Base-by-base conservation (phyloP, 177 flowering plant species). In the Vitis hybrid region DNA sequence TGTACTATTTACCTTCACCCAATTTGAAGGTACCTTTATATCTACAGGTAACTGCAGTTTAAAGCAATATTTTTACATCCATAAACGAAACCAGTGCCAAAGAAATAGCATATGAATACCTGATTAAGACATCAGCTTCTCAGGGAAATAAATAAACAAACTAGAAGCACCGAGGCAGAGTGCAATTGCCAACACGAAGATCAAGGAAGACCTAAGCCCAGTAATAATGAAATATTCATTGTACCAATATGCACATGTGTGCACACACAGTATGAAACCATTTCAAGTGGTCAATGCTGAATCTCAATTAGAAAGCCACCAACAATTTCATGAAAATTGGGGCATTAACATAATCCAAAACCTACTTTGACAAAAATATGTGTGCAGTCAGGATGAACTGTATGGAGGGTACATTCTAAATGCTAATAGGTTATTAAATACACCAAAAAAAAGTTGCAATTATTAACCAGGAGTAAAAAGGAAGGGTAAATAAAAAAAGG, bases 1-100 rank as follows among this genome's bases (percentile, higher is more conserved):
- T 9, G 98, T 94, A 73, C 98, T 92, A 64, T 87, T 94, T 67
- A 94, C 82, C 84, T 90, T 94, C 58, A 87, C 82, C 98, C 98
- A 94, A 65, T 83, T 78, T 58, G 78, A 70, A 49, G 98, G 97
- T 53, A 90, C 95, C 81, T 70, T 87, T 64, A 68, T 80, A 79
- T 89, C 84, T 63, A 79, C 55, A 14, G 93, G 85, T 71, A 94
- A 65, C 98, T 94, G 92, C 80, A 78, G 17, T 61, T 62, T 68
- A 63, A 58, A n/a, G 61, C 21, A 74, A 3, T 56, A 9, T n/a
- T 12, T 57, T 61, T 7, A 69, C 71, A 41, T 27, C 2, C 14
- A 62, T 11, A 49, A 58, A 57, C 51, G 35, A 46, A 18, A 14
- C 46, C 15, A 52, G 35, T 32, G 57, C 11, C 49, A 54, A 11